phyloP scores from a whole-genome alignment of 345 rosid genomes.

The Eucalyptus curtisii region DNA sequence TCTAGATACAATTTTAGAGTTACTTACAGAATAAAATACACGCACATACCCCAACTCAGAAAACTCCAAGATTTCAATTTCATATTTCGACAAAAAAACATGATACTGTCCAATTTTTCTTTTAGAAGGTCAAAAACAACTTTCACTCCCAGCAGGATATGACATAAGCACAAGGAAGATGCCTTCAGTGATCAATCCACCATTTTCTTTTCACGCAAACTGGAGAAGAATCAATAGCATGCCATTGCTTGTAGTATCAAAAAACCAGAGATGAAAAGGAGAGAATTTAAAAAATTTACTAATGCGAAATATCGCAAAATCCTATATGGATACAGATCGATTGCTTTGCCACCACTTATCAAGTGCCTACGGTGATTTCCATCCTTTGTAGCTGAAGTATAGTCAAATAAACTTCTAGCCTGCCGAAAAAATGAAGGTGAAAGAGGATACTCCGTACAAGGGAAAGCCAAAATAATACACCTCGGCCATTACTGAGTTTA shows the following conservation, averaged over 20 bases:
- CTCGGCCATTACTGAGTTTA: neutral
- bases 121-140: neutral
- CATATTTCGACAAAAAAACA: neutral
- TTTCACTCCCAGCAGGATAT: neutral
- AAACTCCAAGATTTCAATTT: neutral
- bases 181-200: neutral
- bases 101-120: neutral
- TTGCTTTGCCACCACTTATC: neutral
- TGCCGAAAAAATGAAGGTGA: neutral
- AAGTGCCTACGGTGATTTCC: neutral
- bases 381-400: neutral
- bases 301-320: neutral
- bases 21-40: neutral
- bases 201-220: neutral
- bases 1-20: neutral
- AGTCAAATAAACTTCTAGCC: neutral
- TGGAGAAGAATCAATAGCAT: neutral
- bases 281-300: neutral
- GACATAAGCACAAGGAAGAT: neutral
- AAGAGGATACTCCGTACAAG: neutral
- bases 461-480: neutral
- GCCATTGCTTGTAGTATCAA: neutral
- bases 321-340: neutral
- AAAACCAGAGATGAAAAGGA: neutral
- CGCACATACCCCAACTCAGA: neutral